Evolutionary conservation across 2,329 filamentous ascomycete species (phyloP).

Genomic region (Stromatinia cepivora): DNA sequence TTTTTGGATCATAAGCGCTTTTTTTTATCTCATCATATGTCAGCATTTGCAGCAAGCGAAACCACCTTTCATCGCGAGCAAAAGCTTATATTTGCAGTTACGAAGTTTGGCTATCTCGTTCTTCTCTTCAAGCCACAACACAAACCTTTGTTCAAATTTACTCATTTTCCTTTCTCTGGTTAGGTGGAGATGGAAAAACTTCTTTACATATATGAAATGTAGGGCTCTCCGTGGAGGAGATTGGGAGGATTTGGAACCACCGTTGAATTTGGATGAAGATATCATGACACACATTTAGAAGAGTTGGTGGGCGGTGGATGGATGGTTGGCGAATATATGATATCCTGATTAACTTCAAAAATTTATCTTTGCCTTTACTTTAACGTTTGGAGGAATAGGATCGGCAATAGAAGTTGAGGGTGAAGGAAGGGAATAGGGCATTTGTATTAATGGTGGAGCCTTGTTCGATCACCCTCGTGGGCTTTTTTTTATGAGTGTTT

Average conservation of each 20-base stretch:
- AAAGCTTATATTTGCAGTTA: conserved; percentile 11
- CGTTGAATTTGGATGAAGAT: conserved; percentile 14
- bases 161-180: conserved; percentile 9
- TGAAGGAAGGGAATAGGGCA: conserved; percentile 4
- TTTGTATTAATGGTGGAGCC: conserved; percentile 23
- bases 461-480: not conserved
- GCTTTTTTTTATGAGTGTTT: not conserved
- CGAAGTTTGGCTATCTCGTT: conserved; percentile 1
- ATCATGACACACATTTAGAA: conserved; percentile 21
- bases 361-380: conserved; percentile 14
- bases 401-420: conserved; percentile 11
- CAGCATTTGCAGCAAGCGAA: conserved; percentile 13
- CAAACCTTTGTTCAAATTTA: conserved; percentile 3
- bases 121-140: conserved; percentile 10
- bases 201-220: conserved; percentile 19
- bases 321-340: conserved; percentile 23
- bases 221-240: conserved; percentile 18
- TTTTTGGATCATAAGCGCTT: conserved; percentile 15
- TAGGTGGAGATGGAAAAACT: conserved; percentile 14
- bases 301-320: conserved; percentile 15
- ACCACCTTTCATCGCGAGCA: not conserved
- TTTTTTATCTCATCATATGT: conserved; percentile 2
- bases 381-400: conserved; percentile 1
- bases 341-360: conserved; percentile 18
- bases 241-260: conserved; percentile 10